Base-by-base conservation (phyloP, 768 basidiomycete species). In the Kwoniella europaea region DNA sequence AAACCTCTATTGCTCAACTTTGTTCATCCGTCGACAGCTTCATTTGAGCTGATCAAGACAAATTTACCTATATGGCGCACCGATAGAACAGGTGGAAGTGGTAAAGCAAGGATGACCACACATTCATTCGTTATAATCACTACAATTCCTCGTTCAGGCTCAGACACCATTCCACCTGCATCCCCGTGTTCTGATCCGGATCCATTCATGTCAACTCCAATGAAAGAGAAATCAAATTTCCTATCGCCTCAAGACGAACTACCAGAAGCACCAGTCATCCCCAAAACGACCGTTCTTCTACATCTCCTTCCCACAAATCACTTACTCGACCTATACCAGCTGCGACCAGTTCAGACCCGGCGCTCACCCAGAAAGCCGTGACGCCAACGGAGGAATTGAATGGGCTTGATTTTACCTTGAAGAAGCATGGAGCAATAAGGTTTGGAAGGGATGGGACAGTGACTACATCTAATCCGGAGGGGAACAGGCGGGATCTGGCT, bases 111-210 rank as follows among this genome's bases (percentile, higher is more conserved):
- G n/a, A 67, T 76, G 61, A 60, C 57, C 22, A 74, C 77, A 7
- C 75, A 78, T 53, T 68, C 76, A 41, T 77, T 74, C 24, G 62
- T 73, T 10, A 71, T 82, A 63, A 76, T 82, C 65, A 80, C 78
- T 12, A 76, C 77, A 1, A 73, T 74, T 2, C 81, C 81, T 15
- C 67, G 73, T 50, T 73, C 74, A 12, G 55, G 61, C 1, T 50
- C 67, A 27, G 46, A 46, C 0, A 50, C 10, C 46, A 0, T 18
- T 10, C 46, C 4, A 50, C 58, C 50, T 13, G 42, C 46, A 18
- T 16, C 35, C 35, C 7, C 35, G 35, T 35, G 7, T 9, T 35
- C 35, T 35, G 35, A 58, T 58, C 18, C 20, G 4, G 15, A 12
- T 9, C 7, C 27, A 12, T 27, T 15, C 15, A 35, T 27, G 15